Evolutionary conservation across 441 rosid species (phyloP).

Genomic region (Melianthus villosus): DNA sequence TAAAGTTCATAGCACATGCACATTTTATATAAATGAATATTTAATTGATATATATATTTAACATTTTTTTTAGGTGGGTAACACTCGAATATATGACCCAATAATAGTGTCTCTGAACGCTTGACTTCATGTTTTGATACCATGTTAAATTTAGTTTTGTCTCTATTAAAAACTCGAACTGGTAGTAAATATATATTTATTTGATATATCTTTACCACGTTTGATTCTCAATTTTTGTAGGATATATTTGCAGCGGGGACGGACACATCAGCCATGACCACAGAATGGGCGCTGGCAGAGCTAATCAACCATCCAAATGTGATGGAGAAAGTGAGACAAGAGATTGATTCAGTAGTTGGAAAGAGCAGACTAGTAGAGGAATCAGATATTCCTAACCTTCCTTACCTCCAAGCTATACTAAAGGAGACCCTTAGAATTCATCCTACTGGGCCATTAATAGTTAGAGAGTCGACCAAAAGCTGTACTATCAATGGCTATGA

Average conservation of each 20-base stretch:
- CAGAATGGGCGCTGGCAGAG: constrained; percentile 57
- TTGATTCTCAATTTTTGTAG: too few species aligned
- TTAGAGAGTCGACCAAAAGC: constrained; percentile 37
- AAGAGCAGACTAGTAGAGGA: constrained; percentile 33
- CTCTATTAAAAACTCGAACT: too few species aligned
- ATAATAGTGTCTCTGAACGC: too few species aligned
- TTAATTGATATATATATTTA: too few species aligned
- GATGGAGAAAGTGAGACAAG: constrained; percentile 31
- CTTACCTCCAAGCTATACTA: constrained; percentile 35
- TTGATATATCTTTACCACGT: too few species aligned
- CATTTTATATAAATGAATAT: too few species aligned
- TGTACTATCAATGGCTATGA: constrained; percentile 26
- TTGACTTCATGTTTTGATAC: too few species aligned
- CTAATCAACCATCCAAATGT: constrained; percentile 42
- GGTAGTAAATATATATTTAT: too few species aligned
- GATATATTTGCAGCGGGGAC: constrained; percentile 53
- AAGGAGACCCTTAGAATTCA: constrained; percentile 57
- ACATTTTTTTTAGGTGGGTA: too few species aligned
- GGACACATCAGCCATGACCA: constrained; percentile 41
- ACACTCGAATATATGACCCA: too few species aligned
- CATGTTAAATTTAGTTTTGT: too few species aligned
- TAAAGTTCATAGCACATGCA: too few species aligned
- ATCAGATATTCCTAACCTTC: constrained; percentile 31
- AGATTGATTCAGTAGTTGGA: constrained; percentile 36
- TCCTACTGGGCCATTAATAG: constrained; percentile 42